A percentile compares a stretch with the other conserved stretches of the same genome.
phyloP scores from a whole-genome alignment of 1,139 yeast species.

The Geotrichum bryndzae region DNA sequence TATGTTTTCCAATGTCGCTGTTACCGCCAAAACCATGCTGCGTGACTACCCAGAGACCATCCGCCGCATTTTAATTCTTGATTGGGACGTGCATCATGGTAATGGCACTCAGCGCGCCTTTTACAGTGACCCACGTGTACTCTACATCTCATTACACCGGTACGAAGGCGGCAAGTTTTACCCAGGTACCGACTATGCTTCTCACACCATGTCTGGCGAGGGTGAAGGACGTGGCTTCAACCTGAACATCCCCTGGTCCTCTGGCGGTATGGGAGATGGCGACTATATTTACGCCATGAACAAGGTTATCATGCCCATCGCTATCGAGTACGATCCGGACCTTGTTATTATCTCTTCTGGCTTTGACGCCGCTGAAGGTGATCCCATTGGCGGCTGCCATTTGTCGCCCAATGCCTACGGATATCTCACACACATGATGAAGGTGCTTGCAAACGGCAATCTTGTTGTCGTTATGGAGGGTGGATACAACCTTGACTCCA shows the following conservation, averaged over 20 bases:
- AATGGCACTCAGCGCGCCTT: conserved; percentile 96
- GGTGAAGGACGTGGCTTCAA: conserved; percentile 82
- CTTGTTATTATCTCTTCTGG: conserved; percentile 90
- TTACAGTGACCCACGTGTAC: conserved; percentile 78
- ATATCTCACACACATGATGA: conserved; percentile 89
- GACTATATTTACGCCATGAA: conserved; percentile 92
- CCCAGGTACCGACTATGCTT: conserved; percentile 85
- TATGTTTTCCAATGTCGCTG: conserved; percentile 92
- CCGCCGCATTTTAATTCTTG: conserved; percentile 73
- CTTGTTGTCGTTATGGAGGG: conserved; percentile 91
- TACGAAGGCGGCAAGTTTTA: conserved; percentile 89
- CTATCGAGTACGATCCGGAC: conserved; percentile 88
- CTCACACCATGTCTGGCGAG: conserved; percentile 73
- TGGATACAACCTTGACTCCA: conserved; percentile 89
- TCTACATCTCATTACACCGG: conserved; percentile 86
- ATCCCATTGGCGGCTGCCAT: conserved; percentile 94
- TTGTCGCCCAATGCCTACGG: conserved; percentile 96
- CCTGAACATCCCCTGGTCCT: conserved; percentile 90
- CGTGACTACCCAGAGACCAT: conserved; percentile 84
- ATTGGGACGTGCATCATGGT: conserved; percentile 99
- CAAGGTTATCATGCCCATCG: conserved; percentile 81
- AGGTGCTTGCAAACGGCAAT: conserved; percentile 81
- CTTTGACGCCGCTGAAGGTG: conserved; percentile 98
- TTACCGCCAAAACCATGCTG: conserved; percentile 84
- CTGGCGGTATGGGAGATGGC: conserved; percentile 91